A percentile compares a stretch with the other conserved stretches of the same genome.
Conservation (phyloP, 176 grass and related monocot species). For the Alopecurus myosuroides region DNA sequence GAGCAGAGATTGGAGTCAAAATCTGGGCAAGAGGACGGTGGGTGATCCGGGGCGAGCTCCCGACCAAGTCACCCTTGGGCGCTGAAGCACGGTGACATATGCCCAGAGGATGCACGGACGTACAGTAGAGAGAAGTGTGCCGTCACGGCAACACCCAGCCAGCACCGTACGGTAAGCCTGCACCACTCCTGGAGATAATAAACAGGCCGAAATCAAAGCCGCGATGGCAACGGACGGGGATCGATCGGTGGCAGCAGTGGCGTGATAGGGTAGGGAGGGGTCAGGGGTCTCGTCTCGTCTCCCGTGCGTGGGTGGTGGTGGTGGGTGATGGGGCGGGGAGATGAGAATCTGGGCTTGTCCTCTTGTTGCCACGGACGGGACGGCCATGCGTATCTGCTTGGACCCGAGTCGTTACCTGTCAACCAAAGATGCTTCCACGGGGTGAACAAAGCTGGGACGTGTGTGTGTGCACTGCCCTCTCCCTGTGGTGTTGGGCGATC, state of each 20-base stretch:
- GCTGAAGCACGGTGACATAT: neutral
- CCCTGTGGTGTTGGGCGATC: too few relatives aligned
- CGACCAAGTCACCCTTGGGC: too few relatives aligned
- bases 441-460: too few relatives aligned
- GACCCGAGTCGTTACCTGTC: too few relatives aligned
- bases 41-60: too few relatives aligned
- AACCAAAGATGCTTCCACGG: too few relatives aligned
- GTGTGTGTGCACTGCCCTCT: too few relatives aligned
- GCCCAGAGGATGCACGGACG: neutral
- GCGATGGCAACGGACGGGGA: neutral
- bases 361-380: neutral
- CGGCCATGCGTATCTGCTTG: too few relatives aligned
- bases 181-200: neutral
- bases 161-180: neutral
- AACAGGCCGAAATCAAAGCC: neutral
- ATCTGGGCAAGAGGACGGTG: too few relatives aligned
- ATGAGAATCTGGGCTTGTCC: slow-evolving; percentile 42
- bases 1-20: too few relatives aligned
- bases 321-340: slow-evolving; percentile 4
- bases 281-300: neutral
- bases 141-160: neutral
- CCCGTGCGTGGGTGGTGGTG: neutral
- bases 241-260: neutral
- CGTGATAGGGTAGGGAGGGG: neutral
- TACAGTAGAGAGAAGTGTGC: neutral